Percentiles rank a stretch among this genome's conserved stretches.
Evolutionary conservation across 2,329 filamentous ascomycete genomes (phyloP).

Genomic region (Aspergillus pseudotamarii): DNA sequence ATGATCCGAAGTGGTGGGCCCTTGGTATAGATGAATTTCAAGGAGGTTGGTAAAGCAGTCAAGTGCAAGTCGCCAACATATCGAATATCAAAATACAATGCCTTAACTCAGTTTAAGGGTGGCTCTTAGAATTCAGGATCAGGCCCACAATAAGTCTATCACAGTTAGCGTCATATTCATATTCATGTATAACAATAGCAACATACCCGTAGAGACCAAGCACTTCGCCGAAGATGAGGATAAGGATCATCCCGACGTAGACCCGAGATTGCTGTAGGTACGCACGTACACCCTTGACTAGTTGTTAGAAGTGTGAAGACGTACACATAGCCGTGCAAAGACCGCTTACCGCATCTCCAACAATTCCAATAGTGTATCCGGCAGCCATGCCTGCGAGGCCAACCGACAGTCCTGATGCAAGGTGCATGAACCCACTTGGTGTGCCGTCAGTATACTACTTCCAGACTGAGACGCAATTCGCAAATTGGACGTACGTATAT

Average conservation of each 20-base stretch:
- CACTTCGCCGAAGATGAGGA: conserved; percentile 97
- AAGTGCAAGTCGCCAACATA: conserved; percentile 13
- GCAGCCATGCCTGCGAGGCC: conserved; percentile 91
- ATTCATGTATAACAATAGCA: background rate
- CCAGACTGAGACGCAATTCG: background rate
- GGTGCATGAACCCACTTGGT: conserved; percentile 82
- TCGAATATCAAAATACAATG: conserved; percentile 10
- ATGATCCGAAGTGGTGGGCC: conserved; percentile 6
- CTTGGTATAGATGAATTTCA: conserved; percentile 9
- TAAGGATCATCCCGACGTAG: conserved; percentile 98
- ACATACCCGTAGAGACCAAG: conserved; percentile 91
- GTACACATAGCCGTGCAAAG: background rate
- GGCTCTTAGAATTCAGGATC: conserved; percentile 84
- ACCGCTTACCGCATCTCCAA: conserved; percentile 77
- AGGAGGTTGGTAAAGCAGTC: background rate
- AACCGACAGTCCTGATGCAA: conserved; percentile 86
- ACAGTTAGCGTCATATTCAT: conserved; percentile 21
- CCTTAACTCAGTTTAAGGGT: conserved; percentile 14
- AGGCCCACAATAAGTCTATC: conserved; percentile 84
- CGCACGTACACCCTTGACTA: conserved; percentile 71
- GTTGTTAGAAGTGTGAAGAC: conserved; percentile 24
- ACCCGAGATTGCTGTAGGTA: conserved; percentile 97
- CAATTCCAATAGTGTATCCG: conserved; percentile 93
- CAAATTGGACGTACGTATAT: conserved; percentile 66
- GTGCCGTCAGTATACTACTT: conserved; percentile 19